Evolutionary conservation across 805 yeast genomes (phyloP).

Genomic region (Ogataea pignaliae): DNA sequence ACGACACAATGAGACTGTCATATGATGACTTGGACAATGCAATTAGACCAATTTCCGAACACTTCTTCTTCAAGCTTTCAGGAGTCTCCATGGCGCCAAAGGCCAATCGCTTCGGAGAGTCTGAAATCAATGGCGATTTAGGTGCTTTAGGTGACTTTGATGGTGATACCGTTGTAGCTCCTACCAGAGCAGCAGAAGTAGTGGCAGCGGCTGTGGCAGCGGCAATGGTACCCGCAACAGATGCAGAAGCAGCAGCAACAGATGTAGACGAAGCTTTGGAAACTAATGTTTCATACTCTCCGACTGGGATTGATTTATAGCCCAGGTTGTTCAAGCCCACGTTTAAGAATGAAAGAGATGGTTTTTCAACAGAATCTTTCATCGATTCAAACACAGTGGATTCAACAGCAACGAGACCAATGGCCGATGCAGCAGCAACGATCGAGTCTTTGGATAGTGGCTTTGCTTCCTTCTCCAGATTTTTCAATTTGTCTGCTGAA

Average conservation of each 20-base stretch:
- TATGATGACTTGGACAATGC: constrained; percentile 24
- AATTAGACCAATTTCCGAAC: constrained; percentile 22
- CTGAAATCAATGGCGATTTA: too few relatives aligned
- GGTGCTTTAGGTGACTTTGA: background rate
- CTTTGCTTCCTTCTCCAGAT: background rate
- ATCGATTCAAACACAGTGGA: constrained; percentile 21
- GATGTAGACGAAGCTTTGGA: constrained; percentile 5
- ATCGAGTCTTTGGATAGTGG: constrained; percentile 10
- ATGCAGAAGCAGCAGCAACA: background rate
- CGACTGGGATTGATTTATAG: constrained; percentile 17
- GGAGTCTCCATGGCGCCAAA: constrained; percentile 18
- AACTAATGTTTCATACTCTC: constrained; percentile 18
- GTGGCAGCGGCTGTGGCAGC: background rate
- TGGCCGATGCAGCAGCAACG: constrained; percentile 24
- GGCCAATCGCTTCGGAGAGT: constrained; percentile 11
- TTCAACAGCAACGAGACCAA: constrained; percentile 35
- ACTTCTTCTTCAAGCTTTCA: constrained; percentile 21
- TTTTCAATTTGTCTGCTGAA: background rate
- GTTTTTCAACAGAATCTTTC: constrained; percentile 16
- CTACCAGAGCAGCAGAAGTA: background rate
- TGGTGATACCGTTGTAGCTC: background rate
- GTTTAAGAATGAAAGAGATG: constrained; percentile 25
- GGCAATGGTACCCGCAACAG: constrained; percentile 1
- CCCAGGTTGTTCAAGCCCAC: constrained; percentile 21
- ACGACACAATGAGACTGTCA: constrained; percentile 25